phyloP scores from a whole-genome alignment of 257 asterid genomes.

The Avicennia marina region DNA sequence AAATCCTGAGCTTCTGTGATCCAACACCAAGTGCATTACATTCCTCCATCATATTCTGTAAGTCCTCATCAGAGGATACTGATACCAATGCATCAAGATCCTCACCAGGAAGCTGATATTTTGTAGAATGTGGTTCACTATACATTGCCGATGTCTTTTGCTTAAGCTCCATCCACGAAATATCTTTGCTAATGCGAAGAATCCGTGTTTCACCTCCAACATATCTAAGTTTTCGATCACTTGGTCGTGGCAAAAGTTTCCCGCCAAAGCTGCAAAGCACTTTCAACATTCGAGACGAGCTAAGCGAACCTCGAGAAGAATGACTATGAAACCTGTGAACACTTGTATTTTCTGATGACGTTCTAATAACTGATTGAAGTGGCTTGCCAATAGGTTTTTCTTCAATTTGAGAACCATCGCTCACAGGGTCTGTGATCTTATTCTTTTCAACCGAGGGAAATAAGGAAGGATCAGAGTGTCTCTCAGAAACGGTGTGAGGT shows the following conservation, averaged over 20 bases:
- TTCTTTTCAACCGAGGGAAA: slow-evolving; percentile 37
- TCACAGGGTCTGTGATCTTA: slow-evolving; percentile 43
- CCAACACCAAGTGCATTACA: slow-evolving; percentile 53
- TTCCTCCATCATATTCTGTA: slow-evolving; percentile 93
- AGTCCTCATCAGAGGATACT: slow-evolving; percentile 85
- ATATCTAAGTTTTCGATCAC: slow-evolving; percentile 89
- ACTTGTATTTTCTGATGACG: slow-evolving; percentile 35
- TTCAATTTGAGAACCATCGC: slow-evolving; percentile 32
- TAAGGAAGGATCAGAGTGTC: slow-evolving; percentile 45
- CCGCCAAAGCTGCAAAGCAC: slow-evolving; percentile 94
- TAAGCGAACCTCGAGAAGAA: slow-evolving; percentile 37
- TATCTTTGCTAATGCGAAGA: slow-evolving; percentile 58
- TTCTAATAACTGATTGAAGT: slow-evolving; percentile 37
- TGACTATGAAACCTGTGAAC: slow-evolving; percentile 32
- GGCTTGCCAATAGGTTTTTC: slow-evolving; percentile 37
- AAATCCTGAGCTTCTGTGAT: slow-evolving; percentile 66
- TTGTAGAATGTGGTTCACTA: slow-evolving; percentile 50
- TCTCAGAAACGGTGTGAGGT: slow-evolving; percentile 40
- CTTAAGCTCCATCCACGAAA: slow-evolving; percentile 68
- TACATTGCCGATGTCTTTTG: slow-evolving; percentile 53
- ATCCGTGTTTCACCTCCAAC: slow-evolving; percentile 95
- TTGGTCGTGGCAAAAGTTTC: slow-evolving; percentile 83
- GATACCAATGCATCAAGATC: slow-evolving; percentile 94
- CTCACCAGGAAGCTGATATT: slow-evolving; percentile 98
- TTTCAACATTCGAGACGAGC: slow-evolving; percentile 49